Conservation (phyloP, 805 yeast genomes). For the Candida morakotiae region DNA sequence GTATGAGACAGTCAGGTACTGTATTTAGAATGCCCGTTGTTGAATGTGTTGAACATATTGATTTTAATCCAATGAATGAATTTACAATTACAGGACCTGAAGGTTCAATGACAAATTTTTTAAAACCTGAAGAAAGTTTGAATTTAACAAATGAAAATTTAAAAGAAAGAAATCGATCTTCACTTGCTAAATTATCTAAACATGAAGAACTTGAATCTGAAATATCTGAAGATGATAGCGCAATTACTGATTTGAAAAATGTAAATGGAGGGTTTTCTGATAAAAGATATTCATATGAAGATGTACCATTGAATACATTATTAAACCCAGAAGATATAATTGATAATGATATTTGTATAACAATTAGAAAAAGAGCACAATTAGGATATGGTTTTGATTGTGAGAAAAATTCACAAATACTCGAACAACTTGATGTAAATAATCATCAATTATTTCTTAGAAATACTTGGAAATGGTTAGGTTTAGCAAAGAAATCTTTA, state of each 20-base stretch:
- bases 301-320: slow-evolving; percentile 24
- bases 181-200: slow-evolving; percentile 10
- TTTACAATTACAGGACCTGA: slow-evolving; percentile 55
- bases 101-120: slow-evolving; percentile 47
- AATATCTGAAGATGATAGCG: slow-evolving; percentile 14
- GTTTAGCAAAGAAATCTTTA: slow-evolving; percentile 62
- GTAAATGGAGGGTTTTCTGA: neutral
- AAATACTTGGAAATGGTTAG: slow-evolving; percentile 91
- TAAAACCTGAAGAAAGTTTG: slow-evolving; percentile 18
- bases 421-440: slow-evolving; percentile 48
- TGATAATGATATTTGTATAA: slow-evolving; percentile 67
- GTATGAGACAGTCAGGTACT: slow-evolving; percentile 90
- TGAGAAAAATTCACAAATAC: slow-evolving; percentile 54
- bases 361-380: slow-evolving; percentile 67
- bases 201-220: slow-evolving; percentile 10
- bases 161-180: slow-evolving; percentile 4
- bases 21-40: slow-evolving; percentile 73
- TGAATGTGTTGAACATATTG: slow-evolving; percentile 60
- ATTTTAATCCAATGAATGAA: slow-evolving; percentile 68
- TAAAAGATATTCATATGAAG: slow-evolving; percentile 12
- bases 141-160: slow-evolving; percentile 10
- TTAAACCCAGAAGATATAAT: slow-evolving; percentile 43
- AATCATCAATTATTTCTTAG: slow-evolving; percentile 51
- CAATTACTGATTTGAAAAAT: neutral
- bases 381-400: slow-evolving; percentile 72